Base-by-base conservation (phyloP, 306 rosid species). In the Castanea mollissima region DNA sequence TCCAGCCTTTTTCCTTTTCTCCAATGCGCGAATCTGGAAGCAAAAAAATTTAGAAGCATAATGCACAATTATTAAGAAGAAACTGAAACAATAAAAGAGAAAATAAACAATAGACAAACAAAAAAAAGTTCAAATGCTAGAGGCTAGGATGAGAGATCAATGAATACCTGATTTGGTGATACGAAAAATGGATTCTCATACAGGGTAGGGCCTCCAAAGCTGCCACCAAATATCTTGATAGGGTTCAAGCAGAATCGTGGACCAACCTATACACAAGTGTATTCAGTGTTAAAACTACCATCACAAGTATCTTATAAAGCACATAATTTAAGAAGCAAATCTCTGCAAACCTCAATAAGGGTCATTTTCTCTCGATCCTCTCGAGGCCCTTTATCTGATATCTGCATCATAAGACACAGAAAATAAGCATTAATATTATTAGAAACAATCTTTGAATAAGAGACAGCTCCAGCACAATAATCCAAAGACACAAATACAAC, bases 221-320 rank as follows among this genome's bases (percentile, higher is more conserved):
- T 95, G 80, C 99, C 98, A 68, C 90, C 98, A 78, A 95, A 93
- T 88, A 95, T 88, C 85, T 93, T 95, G 84, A 95, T 93, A 25
- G 99, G 98, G 82, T 93, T 95, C 88, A 95, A 85, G 82, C 99
- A 95, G 76, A 95, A 94, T 57, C 99, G 88, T 6, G 97, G 99
- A 73, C 97, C 99, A 71, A 92, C 97, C 98, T 94, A 74, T 60
- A 78, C 67, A 90, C 54, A 85, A 86, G 12, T 79, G 57, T 57
- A 34, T 74, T 57, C 1, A 2, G 35, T 54, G 76, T 89, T 87
- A 25, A 82, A 71, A 73, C 6, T 44, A 62, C 27, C 65, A 51
- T n/a, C 38, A 67, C 16, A 69, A 73, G 23, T 16, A 69, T 63
- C 73, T n/a, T 38, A 71, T 14, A 68, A 55, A 73, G 82, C 68